phyloP scores from a whole-genome alignment of 169 alveolate genomes.

The Cryptosporidium sp. region DNA sequence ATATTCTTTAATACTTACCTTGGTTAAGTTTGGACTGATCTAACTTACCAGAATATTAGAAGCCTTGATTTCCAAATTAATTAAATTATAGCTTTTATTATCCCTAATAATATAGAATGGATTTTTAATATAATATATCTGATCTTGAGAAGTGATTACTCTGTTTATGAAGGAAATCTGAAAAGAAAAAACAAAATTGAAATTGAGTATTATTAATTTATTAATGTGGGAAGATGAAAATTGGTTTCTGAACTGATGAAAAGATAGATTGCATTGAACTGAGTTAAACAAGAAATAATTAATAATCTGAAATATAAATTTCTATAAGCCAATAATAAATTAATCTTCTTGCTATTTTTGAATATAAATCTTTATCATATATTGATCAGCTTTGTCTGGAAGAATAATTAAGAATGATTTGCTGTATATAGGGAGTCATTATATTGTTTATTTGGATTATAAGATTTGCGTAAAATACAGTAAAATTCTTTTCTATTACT shows the following conservation, averaged over 20 bases:
- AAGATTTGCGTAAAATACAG: background rate
- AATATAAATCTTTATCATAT: constrained; percentile 20
- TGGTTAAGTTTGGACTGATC: too few relatives aligned
- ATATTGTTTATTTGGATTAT: background rate
- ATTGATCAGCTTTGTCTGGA: background rate
- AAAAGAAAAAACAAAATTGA: too few relatives aligned
- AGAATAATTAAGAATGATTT: background rate
- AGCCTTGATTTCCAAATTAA: background rate
- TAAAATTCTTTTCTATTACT: background rate
- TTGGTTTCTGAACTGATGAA: background rate
- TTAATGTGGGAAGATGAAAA: too few relatives aligned
- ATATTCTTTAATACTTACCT: too few relatives aligned
- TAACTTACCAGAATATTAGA: background rate
- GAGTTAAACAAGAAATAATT: constrained; percentile 9
- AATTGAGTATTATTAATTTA: background rate
- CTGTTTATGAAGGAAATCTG: background rate
- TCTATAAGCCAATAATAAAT: constrained; percentile 23
- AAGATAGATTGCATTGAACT: background rate
- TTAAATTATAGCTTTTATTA: background rate
- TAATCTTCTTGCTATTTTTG: constrained; percentile 8
- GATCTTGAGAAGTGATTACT: background rate
- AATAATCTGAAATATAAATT: constrained; percentile 11
- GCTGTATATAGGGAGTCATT: background rate
- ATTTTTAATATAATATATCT: background rate
- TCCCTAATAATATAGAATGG: background rate